phyloP scores from a whole-genome alignment of 202 grass and related monocot species.

The Digitaria exilis region DNA sequence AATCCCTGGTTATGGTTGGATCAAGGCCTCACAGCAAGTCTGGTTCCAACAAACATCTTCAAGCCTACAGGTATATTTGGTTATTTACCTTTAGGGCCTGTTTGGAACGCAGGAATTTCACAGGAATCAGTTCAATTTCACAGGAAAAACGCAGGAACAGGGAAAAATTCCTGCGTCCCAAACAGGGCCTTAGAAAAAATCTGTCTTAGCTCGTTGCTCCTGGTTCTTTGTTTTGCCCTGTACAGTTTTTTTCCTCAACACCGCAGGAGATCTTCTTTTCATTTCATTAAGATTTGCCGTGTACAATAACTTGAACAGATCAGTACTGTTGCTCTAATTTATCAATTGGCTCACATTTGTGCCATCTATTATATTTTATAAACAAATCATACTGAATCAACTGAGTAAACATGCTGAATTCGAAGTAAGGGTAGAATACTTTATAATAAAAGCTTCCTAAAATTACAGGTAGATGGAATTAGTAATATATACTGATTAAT shows the following conservation, averaged over 20 bases:
- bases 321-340: background rate
- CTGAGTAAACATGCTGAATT: background rate
- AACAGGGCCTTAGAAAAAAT: too few species aligned
- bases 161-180: too few species aligned
- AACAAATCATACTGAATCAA: background rate
- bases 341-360: background rate
- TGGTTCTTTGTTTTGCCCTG: background rate
- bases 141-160: too few species aligned
- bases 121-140: too few species aligned
- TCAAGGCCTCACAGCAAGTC: constrained; percentile 89
- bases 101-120: too few species aligned
- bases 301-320: background rate
- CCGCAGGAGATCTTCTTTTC: too few species aligned
- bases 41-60: constrained; percentile 84
- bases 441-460: background rate
- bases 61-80: constrained; percentile 57
- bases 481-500: background rate
- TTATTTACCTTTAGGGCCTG: background rate
- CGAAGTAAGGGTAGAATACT: background rate
- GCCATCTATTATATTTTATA: constrained; percentile 3
- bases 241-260: background rate
- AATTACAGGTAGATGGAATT: background rate
- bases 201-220: background rate
- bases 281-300: background rate
- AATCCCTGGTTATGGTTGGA: constrained; percentile 83